Evolutionary conservation across 306 rosid genomes (phyloP).

Genomic region (Acacia crassicarpa): DNA sequence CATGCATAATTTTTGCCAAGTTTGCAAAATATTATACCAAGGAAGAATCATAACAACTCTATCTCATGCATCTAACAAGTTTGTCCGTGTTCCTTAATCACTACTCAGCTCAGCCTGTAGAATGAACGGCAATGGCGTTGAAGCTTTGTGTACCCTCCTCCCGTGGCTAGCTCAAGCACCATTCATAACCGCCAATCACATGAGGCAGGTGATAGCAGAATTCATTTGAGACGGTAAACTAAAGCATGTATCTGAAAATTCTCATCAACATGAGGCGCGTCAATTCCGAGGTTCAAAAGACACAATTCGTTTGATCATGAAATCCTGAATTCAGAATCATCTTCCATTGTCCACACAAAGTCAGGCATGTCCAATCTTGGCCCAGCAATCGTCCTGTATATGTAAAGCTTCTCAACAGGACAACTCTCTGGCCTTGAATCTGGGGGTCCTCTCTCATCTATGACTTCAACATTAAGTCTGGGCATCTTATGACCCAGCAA

Average conservation of each 20-base stretch:
- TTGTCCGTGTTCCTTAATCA: slow-evolving; percentile 39
- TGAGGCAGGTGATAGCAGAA: slow-evolving; percentile 31
- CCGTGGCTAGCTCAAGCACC: slow-evolving; percentile 32
- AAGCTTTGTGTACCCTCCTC: slow-evolving; percentile 37
- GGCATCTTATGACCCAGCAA: slow-evolving; percentile 13
- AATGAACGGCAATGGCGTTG: slow-evolving; percentile 53
- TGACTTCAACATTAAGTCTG: slow-evolving; percentile 15
- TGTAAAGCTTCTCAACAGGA: slow-evolving; percentile 69
- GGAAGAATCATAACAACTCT: slow-evolving; percentile 37
- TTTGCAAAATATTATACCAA: slow-evolving; percentile 45
- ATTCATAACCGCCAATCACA: slow-evolving; percentile 48
- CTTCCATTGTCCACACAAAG: slow-evolving; percentile 59
- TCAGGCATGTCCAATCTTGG: slow-evolving; percentile 62
- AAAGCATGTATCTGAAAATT: slow-evolving; percentile 41
- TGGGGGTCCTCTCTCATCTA: slow-evolving; percentile 17
- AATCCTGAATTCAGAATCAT: slow-evolving; percentile 38
- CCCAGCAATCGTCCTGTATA: slow-evolving; percentile 60
- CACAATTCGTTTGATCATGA: slow-evolving; percentile 30
- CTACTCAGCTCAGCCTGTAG: slow-evolving; percentile 53
- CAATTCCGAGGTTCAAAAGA: not conserved
- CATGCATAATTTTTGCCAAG: slow-evolving; percentile 37
- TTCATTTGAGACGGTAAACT: slow-evolving; percentile 24
- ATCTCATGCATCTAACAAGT: slow-evolving; percentile 43
- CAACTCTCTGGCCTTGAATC: slow-evolving; percentile 36
- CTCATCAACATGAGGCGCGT: not conserved